Evolutionary conservation across 2,329 filamentous ascomycete species (phyloP), one percentile per base, ranked within the genome.

Genomic region (Cercospora janseana): DNA sequence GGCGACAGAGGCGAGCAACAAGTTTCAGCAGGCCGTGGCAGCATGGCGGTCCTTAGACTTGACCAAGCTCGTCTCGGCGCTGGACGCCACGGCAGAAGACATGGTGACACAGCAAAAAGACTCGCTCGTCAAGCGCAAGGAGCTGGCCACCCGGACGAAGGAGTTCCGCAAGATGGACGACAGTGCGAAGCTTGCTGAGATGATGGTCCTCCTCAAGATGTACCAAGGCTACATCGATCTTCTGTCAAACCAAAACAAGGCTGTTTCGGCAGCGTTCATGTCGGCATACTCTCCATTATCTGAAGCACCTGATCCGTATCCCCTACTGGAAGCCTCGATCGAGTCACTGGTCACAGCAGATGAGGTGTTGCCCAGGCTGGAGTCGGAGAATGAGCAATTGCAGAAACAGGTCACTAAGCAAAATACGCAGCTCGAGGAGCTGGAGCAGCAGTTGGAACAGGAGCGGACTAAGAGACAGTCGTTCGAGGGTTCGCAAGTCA

Each of bases 171-270:
- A 96, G 69, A 79, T 95, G 8, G 92, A 97, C 62, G 90, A 98
- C 75, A 75, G 86, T 8, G 82, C 81, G 49, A 98, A 97, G 70
- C 73, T 98, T 46, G 77, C 78, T 4, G 93, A 98, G 69, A 83
- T 95, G 74, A 98, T 97, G 72, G 82, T 82, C 29, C 73, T 98
- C 43, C 73, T 98, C 52, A 65, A 69, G 92, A 90, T 91, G 42
- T 98, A 98, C 75, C 93, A 98, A 72, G 87, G 86, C 45, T 98
- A 97, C 66, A 96, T 98, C 69, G 93, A 98, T 67, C 83, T 95
- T 51, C 79, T 98, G 54, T 94, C 93, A 15, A 96, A 92, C 69
- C 92, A 97, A 70, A 93, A 90, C 61, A 98, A 98, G 71, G 82
- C 88, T 4, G 88, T 93, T 46, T 94, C 95, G 62, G 91, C 90